Conservation (phyloP, 2,329 filamentous ascomycete genomes). For the Ascosphaera pollenicola region DNA sequence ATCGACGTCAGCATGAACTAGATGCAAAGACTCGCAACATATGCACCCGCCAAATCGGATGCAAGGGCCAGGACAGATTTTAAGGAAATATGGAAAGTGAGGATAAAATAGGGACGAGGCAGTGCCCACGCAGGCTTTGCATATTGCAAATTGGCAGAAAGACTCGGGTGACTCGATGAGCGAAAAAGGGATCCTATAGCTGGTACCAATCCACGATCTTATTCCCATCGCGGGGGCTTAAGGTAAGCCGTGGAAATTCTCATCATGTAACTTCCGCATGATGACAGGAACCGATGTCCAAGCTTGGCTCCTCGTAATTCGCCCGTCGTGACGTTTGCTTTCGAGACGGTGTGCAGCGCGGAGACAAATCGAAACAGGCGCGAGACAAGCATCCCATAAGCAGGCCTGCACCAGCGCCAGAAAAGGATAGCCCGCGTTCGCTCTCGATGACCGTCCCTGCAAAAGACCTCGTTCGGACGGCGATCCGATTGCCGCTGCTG, state of each 20-base stretch:
- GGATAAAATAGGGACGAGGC: background rate
- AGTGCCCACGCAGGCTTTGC: background rate
- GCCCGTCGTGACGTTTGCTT: too few relatives aligned
- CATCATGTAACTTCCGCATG: background rate
- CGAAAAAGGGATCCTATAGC: too few relatives aligned
- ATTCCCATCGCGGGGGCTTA: too few relatives aligned
- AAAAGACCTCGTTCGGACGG: too few relatives aligned
- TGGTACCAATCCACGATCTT: too few relatives aligned
- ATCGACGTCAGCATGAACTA: background rate
- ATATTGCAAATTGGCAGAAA: too few relatives aligned
- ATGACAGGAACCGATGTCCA: background rate
- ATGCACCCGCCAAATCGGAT: background rate
- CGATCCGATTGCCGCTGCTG: too few relatives aligned
- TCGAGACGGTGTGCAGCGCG: background rate
- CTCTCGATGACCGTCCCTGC: constrained; percentile 60
- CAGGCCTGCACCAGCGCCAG: constrained; percentile 85
- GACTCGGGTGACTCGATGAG: too few relatives aligned
- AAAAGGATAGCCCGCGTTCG: constrained; percentile 69
- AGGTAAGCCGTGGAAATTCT: background rate
- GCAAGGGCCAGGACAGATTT: background rate
- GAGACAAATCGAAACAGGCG: background rate
- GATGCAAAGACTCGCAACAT: background rate
- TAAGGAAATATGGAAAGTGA: background rate
- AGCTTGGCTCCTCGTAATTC: background rate
- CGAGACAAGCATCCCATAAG: too few relatives aligned